Conservation (phyloP, 768 basidiomycete species). For the Russula ochroleuca region DNA sequence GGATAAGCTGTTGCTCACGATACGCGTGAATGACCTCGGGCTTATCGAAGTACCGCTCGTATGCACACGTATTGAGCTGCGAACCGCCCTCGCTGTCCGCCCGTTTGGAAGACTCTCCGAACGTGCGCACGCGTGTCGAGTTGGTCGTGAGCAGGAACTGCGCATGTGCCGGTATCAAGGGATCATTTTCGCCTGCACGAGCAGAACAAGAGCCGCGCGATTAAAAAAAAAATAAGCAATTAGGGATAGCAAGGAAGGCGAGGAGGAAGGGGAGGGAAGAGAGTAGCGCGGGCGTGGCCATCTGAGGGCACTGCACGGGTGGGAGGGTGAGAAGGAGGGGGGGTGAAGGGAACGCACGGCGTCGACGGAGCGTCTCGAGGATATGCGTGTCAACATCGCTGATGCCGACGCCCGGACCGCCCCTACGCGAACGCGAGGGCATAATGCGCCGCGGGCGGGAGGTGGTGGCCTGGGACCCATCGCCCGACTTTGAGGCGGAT, state of each 20-base stretch:
- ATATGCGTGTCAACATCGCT: conserved; percentile 81
- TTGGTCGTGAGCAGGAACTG: conserved; percentile 73
- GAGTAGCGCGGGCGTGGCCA: neutral
- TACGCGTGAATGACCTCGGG: conserved; percentile 71
- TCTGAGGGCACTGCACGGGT: neutral
- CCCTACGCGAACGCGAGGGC: conserved; percentile 75
- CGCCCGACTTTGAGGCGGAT: conserved; percentile 4
- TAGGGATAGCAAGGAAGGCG: neutral
- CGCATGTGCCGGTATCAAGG: conserved; percentile 62
- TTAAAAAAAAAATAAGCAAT: neutral
- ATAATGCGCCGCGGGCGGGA: conserved; percentile 71
- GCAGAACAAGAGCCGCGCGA: neutral
- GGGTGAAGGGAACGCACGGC: conserved; percentile 48
- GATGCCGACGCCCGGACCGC: conserved; percentile 75
- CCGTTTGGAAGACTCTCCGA: conserved; percentile 32
- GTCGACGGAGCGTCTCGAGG: conserved; percentile 72
- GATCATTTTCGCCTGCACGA: conserved; percentile 62
- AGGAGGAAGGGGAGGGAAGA: neutral
- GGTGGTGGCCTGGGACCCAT: neutral
- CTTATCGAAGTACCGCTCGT: conserved; percentile 72
- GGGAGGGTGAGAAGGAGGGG: neutral
- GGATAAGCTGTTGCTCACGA: conserved; percentile 63
- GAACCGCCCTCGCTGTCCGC: conserved; percentile 32
- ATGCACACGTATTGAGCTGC: conserved; percentile 53
- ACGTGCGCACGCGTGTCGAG: conserved; percentile 45